Conservation (phyloP, 345 rosid genomes). For the Camelina laxa region DNA sequence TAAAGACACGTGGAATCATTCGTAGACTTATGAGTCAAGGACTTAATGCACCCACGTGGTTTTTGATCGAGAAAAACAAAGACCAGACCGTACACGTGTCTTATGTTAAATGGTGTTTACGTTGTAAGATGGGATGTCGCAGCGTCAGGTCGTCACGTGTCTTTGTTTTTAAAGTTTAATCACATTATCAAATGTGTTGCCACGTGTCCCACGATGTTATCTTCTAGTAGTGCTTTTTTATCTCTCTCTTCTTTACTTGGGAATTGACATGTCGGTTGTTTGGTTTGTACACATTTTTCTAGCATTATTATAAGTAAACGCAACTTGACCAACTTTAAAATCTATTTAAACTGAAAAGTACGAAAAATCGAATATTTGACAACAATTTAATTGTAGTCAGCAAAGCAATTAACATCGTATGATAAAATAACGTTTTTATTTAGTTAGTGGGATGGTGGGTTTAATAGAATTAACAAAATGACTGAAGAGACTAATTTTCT, state of each 20-base stretch:
- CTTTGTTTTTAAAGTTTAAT: background rate
- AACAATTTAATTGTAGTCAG: background rate
- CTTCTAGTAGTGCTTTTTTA: background rate
- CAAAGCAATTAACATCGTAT: background rate
- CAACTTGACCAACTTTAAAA: constrained; percentile 10
- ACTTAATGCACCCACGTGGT: constrained; percentile 34
- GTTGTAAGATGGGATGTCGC: constrained; percentile 14
- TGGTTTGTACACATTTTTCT: constrained; percentile 13
- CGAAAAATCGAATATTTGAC: background rate
- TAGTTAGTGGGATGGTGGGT: background rate
- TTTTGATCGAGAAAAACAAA: constrained; percentile 20
- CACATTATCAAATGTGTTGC: constrained; percentile 6
- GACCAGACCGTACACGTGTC: constrained; percentile 35
- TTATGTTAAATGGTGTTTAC: background rate
- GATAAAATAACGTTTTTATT: background rate
- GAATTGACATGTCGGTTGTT: constrained; percentile 22
- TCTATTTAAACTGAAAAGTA: background rate
- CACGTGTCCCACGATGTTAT: constrained; percentile 16
- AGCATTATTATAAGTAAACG: background rate
- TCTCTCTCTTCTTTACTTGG: background rate
- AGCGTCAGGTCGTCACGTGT: constrained; percentile 41
- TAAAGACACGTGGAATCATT: constrained; percentile 33
- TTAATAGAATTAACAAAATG: background rate
- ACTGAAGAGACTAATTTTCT: background rate
- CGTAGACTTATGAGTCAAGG: constrained; percentile 8